Base-by-base conservation (phyloP, 768 basidiomycete species). In the Glaciozyma martinii region DNA sequence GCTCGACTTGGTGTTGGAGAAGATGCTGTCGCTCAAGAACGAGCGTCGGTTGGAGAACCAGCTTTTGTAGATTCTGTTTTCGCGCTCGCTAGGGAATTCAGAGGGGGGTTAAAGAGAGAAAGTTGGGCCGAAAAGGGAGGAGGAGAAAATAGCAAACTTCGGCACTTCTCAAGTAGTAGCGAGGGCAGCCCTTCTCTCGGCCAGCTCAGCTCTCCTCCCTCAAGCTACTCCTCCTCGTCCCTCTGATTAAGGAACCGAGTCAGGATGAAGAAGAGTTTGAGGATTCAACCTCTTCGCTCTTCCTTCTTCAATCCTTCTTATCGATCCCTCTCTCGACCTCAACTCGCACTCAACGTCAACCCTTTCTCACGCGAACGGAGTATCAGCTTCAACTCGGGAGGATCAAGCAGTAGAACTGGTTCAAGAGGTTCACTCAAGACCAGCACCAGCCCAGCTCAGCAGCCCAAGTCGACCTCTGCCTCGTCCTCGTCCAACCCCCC, bases 1-100 rank as follows among this genome's bases (percentile, higher is more conserved):
- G 54, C 77, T 97, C 33, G 87, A 87, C 50, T 84, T 82, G 32
- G 80, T 92, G 21, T 77, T 85, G 13, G 74, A 82, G 73, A 87
- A 89, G 77, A 77, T 97, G 56, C 77, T 87, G 21, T 78, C 78
- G 46, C 80, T 99, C 71, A 95, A 91, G 80, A 79, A 78, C 65
- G 78, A 77, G 59, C 77, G 80, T 64, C 79, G 81, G 55, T 72
- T 83, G 33, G 77, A 81, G 61, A 86, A 85, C 78, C 81, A 79
- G 71, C 77, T 86, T 8, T 54, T 47, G 46, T 61, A 66, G 64
- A 16, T 53, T n/a, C 29, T 32, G 18, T 27, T 18, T 54, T n/a
- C n/a, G n/a, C n/a, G n/a, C n/a, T n/a, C 49, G 49, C 12, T 29
- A 23, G 46, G 46, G 19, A 47, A 25, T 47, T 23, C n/a, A 47